Conservation (phyloP, 164 flowering plant species). For the Protea cynaroides region DNA sequence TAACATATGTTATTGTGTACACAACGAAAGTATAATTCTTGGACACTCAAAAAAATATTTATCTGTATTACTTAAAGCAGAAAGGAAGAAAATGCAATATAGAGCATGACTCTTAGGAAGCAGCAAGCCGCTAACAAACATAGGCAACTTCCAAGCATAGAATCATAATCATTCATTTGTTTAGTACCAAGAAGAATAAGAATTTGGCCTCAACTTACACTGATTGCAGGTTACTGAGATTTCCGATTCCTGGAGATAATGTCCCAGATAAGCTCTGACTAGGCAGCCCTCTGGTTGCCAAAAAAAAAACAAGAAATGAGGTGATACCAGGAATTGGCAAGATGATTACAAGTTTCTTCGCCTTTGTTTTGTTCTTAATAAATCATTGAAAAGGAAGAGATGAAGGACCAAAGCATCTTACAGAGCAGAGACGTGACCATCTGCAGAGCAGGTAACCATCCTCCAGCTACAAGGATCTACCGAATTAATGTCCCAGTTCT, state of each 20-base stretch:
- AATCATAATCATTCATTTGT: too few species aligned
- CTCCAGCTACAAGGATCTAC: slow-evolving; percentile 99
- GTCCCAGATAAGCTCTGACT: slow-evolving; percentile 81
- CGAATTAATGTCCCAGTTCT: slow-evolving; percentile 86
- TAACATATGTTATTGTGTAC: too few species aligned
- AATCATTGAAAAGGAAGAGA: background rate
- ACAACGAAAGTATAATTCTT: background rate
- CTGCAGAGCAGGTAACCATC: slow-evolving; percentile 79
- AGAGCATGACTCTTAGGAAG: too few species aligned
- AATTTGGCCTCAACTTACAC: slow-evolving; percentile 53
- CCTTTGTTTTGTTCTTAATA: too few species aligned
- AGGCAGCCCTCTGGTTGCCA: slow-evolving; percentile 66
- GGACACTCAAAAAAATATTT: too few species aligned
- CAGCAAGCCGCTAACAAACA: too few species aligned
- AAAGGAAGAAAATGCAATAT: too few species aligned
- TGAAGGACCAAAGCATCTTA: slow-evolving; percentile 31
- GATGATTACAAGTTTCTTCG: background rate
- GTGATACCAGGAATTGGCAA: background rate
- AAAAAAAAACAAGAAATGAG: slow-evolving; percentile 3
- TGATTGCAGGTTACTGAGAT: slow-evolving; percentile 70
- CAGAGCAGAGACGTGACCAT: slow-evolving; percentile 81
- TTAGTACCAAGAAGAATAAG: too few species aligned
- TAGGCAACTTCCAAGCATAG: too few species aligned
- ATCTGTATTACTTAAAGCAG: background rate
- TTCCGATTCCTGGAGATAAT: slow-evolving; percentile 72